phyloP scores from a whole-genome alignment of 208 protist species.

The Acanthamoeba sp. region DNA sequence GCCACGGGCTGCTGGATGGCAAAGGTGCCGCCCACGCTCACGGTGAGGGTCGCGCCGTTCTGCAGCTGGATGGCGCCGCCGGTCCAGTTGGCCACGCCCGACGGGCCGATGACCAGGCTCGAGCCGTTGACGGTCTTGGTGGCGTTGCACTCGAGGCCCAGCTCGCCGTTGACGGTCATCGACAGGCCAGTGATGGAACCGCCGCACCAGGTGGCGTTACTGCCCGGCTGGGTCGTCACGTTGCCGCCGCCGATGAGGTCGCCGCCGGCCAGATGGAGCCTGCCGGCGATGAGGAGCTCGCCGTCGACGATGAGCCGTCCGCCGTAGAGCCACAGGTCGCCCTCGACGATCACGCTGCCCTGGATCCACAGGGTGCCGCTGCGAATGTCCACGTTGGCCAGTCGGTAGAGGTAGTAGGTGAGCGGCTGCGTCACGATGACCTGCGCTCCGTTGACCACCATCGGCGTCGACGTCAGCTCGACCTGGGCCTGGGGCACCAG shows the following conservation, averaged over 20 bases:
- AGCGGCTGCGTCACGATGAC: conserved; percentile 70
- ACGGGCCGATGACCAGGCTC: background rate
- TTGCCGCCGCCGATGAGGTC: conserved; percentile 65
- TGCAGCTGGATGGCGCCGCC: conserved; percentile 25
- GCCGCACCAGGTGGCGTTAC: conserved; percentile 51
- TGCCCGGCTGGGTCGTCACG: conserved; percentile 27
- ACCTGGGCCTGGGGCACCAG: conserved; percentile 51
- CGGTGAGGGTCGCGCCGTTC: conserved; percentile 69
- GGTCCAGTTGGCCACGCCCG: conserved; percentile 68
- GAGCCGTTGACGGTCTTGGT: conserved; percentile 59
- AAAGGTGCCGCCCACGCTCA: conserved; percentile 9
- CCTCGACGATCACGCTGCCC: conserved; percentile 66
- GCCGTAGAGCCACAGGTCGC: conserved; percentile 68
- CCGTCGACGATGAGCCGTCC: conserved; percentile 62
- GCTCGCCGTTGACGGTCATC: conserved; percentile 41
- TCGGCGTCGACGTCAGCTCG: conserved; percentile 26
- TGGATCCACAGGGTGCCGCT: conserved; percentile 66
- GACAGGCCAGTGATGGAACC: conserved; percentile 58
- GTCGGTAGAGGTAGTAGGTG: conserved; percentile 71
- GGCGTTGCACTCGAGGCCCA: conserved; percentile 11
- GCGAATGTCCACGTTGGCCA: conserved; percentile 65
- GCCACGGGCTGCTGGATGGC: conserved; percentile 22
- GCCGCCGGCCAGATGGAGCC: conserved; percentile 53
- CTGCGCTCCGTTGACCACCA: conserved; percentile 41
- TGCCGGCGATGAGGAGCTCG: conserved; percentile 63